Evolutionary conservation across 805 yeast genomes (phyloP).

Genomic region (Ogataea philodendri): DNA sequence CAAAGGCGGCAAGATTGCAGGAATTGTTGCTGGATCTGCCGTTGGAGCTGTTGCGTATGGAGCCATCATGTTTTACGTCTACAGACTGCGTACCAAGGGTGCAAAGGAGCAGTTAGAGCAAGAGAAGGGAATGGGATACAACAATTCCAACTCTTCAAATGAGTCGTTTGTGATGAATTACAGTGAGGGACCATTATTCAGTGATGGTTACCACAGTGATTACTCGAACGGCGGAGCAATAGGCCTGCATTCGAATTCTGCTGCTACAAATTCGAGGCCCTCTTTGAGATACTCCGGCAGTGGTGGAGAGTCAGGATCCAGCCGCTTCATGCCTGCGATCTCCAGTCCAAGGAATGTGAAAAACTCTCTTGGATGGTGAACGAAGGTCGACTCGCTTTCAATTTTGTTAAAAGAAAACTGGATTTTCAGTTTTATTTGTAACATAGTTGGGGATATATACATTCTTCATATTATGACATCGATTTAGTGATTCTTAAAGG

Average conservation of each 20-base stretch:
- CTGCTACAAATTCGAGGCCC: conserved; percentile 17
- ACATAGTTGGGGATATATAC: too few species aligned
- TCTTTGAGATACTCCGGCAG: conserved; percentile 15
- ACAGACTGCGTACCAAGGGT: conserved; percentile 39
- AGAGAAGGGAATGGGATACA: too few species aligned
- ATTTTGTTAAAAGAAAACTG: too few species aligned
- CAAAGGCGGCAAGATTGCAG: conserved; percentile 50
- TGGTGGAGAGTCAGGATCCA: conserved; percentile 22
- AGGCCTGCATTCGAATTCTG: conserved; percentile 15
- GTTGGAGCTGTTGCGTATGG: conserved; percentile 71
- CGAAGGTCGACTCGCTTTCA: background rate
- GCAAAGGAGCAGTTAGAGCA: conserved; percentile 13
- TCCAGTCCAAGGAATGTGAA: conserved; percentile 69
- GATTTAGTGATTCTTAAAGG: too few species aligned
- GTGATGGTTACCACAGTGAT: conserved; percentile 8
- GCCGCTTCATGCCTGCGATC: conserved; percentile 43
- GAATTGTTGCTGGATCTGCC: conserved; percentile 80
- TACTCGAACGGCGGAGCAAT: conserved; percentile 12
- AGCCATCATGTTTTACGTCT: conserved; percentile 54
- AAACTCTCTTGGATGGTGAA: conserved; percentile 72
- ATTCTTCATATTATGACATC: too few species aligned
- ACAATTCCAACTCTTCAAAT: too few species aligned
- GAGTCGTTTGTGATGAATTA: background rate
- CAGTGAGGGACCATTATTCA: conserved; percentile 1
- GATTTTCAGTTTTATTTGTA: too few species aligned